Base-by-base conservation (phyloP, 192 early-diverging fungal genomes). In the Coemansia sp. region DNA sequence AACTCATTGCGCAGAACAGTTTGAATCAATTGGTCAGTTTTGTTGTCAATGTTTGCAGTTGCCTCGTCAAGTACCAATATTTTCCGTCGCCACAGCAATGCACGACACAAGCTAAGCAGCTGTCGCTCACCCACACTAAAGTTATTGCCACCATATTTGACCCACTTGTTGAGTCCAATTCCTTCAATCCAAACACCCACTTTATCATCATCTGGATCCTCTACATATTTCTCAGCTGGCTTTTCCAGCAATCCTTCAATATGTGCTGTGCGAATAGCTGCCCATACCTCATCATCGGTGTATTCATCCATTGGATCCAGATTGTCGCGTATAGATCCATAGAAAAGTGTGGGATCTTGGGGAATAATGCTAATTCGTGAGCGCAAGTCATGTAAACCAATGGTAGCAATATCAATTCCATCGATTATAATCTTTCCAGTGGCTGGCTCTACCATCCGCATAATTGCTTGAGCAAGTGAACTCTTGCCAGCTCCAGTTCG, bases 31-130 rank as follows among this genome's bases (percentile, higher is more conserved):
- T 58, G 63, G 62, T 89, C 87, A 7, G 85, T 85, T 12, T 76
- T 68, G 17, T 69, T 41, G 54, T 87, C 85, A 11, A 87, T 71
- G 39, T 82, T 84, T 48, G 85, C 85, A 19, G 84, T 85, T 8
- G 84, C 92, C 71, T 94, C 92, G 65, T 94, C 92, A 61, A 94
- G 77, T 14, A 94, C 76, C 58, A 94, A 59, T 43, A 94, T 81
- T 27, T 84, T 85, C 38, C 87, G 83, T 31, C 83, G 85, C 22
- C 87, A 71, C 11, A 92, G 64, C n/a, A 92, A 52, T 1, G 89
- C 90, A 1, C 90, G 62, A 2, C 83, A 77, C 50, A 87, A 52
- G 39, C 79, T 80, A 3, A 87, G 23, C 2, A 86, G 65, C 69
- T 93, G 91, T 9, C 87, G 68, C 71, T 93, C 87, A 2, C 91